These are phyloP conservation scores for Zoysia pacifica DNA, from an alignment of 176 grass and related monocot species.

Conservation along the genomic window DNA sequence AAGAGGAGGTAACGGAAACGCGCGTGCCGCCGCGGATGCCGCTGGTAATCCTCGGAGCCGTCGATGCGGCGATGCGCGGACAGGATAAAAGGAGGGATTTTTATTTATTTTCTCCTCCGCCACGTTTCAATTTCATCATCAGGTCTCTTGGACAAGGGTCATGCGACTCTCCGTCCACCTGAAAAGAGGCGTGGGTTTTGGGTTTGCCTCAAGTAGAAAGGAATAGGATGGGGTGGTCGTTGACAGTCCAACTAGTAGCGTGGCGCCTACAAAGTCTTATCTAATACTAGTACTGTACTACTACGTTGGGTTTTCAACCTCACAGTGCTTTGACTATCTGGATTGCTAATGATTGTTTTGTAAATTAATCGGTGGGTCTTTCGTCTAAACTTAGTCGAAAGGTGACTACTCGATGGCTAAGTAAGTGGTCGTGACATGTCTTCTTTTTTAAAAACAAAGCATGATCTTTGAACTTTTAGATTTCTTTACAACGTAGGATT, in stretches of 20 bases:
- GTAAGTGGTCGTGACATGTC: not conserved
- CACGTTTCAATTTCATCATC: not conserved
- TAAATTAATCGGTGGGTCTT: not conserved
- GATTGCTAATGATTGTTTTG: not conserved
- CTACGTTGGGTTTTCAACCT: not conserved
- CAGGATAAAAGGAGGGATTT: not conserved
- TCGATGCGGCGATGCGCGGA: slow-evolving; percentile 18
- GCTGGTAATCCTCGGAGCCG: not conserved
- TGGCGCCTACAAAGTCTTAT: not conserved
- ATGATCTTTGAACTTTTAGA: not conserved
- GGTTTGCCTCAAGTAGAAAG: slow-evolving; percentile 15
- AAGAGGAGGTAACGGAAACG: not conserved
- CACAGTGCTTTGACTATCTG: not conserved
- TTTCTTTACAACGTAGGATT: no score
- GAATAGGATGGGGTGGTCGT: not conserved
- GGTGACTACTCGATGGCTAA: not conserved
- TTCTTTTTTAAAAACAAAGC: not conserved
- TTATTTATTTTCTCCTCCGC: not conserved
- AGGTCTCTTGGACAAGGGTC: not conserved
- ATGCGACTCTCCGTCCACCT: not conserved
- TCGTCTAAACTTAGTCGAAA: not conserved
- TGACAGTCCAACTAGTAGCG: slow-evolving; percentile 2
- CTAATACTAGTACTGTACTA: not conserved
- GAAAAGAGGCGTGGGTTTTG: not conserved
- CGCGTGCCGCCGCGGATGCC: not conserved